phyloP scores from a whole-genome alignment of 257 asterid species.

The Phtheirospermum japonicum region DNA sequence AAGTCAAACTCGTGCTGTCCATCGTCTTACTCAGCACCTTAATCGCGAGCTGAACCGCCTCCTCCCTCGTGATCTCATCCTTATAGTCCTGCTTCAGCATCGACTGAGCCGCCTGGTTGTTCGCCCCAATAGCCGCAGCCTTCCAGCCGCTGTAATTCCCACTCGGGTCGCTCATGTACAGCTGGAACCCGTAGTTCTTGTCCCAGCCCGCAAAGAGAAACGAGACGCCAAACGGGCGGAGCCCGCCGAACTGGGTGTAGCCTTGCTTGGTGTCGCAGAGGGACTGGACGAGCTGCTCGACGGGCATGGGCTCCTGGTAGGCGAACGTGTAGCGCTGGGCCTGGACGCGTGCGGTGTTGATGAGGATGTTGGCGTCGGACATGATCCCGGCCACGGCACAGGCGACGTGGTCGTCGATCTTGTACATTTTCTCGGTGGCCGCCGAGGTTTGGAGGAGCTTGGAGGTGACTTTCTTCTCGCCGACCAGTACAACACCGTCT shows the following conservation, averaged over 20 bases:
- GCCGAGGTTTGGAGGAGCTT: constrained; percentile 88
- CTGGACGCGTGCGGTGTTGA: constrained; percentile 89
- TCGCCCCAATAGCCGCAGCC: constrained; percentile 92
- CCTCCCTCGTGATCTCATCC: constrained; percentile 78
- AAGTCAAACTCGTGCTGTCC: constrained; percentile 91
- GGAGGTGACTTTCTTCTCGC: constrained; percentile 89
- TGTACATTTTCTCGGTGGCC: constrained; percentile 87
- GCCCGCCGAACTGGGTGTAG: constrained; percentile 91
- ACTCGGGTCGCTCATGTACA: constrained; percentile 95
- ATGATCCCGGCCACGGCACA: constrained; percentile 96
- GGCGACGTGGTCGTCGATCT: constrained; percentile 91
- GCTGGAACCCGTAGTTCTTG: constrained; percentile 89
- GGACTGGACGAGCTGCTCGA: constrained; percentile 89
- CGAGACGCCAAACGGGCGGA: constrained; percentile 93
- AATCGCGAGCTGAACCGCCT: constrained; percentile 73
- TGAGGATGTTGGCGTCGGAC: constrained; percentile 95
- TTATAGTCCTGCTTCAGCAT: constrained; percentile 93
- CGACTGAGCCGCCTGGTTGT: constrained; percentile 90
- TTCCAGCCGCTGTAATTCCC: constrained; percentile 95
- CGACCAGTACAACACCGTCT: constrained; percentile 87
- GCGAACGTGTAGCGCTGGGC: constrained; percentile 82
- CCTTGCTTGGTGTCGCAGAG: constrained; percentile 94
- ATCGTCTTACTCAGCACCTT: constrained; percentile 93
- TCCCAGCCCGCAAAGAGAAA: constrained; percentile 97
- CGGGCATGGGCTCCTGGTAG: constrained; percentile 95